Evolutionary conservation across 225 moss, liverwort and hornwort species (phyloP), one percentile per base, ranked within the genome.

Genomic region (Pleurozium schreberi): DNA sequence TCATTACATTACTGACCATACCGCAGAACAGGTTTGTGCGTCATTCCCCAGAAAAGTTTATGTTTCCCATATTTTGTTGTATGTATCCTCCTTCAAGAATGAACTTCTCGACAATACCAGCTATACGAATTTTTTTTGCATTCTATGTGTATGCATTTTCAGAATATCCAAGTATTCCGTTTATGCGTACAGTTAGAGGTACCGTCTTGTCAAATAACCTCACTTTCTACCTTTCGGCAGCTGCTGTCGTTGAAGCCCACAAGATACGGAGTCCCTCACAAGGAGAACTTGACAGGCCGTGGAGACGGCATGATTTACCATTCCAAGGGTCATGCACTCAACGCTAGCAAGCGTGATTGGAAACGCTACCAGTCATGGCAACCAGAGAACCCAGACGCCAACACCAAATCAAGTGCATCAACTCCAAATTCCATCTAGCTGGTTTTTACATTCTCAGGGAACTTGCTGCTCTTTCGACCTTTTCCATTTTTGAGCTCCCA

Each of bases 291-390:
- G 93, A 96, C 94, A 82, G 97, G 99, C 74, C 96, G 95, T 90
- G 99, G 96, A 71, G 99, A 99, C 43, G 91, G 94, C 88, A 91
- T 93, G 89, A 93, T 99, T 45, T 96, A 99, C 86, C 96, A 96
- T 67, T 91, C 96, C 74, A 99, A 99, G 84, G 98, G 99, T 79
- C 97, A 97, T 91, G 97, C 96, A 42, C 94, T 96, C 61, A 99
- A 96, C 86, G 88, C 96, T 19, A 88, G 91, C 83, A 94, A 96
- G 85, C 95, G 99, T 45, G 96, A 97, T 62, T 99, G 99, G 97
- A 95, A 95, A 91, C 93, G 95, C 61, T 96, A 96, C 90, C 88
- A 97, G 84, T 85, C 96, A 68, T 99, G 99, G 97, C 92, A 94
- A 89, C 96, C 96, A 62, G 93, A 92, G 75, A 87, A 92, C 64